These are phyloP conservation scores for Neurospora discreta DNA, from an alignment of 495 filamentous ascomycete species.

Conservation along the genomic window DNA sequence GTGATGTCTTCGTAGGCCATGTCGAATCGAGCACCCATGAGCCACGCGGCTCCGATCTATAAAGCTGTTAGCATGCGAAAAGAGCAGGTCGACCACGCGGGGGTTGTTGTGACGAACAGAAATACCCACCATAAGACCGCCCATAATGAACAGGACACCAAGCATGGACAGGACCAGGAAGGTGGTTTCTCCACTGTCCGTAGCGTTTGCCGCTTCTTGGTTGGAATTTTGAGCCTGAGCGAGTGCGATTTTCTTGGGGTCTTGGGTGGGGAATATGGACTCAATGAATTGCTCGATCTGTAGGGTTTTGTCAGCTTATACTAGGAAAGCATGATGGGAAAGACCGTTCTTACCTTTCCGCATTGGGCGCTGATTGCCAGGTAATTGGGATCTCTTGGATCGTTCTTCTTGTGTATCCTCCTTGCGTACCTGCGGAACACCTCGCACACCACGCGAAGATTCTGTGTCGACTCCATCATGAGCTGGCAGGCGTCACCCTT, in stretches of 20 bases:
- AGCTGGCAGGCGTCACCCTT: slow-evolving; percentile 87
- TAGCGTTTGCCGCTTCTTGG: slow-evolving; percentile 9
- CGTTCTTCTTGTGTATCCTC: slow-evolving; percentile 88
- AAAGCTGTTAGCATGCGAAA: neutral
- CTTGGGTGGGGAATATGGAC: slow-evolving; percentile 70
- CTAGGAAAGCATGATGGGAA: neutral
- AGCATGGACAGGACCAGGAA: slow-evolving; percentile 24
- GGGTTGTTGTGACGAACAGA: neutral
- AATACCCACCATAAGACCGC: slow-evolving; percentile 34
- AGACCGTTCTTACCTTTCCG: slow-evolving; percentile 54
- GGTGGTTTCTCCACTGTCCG: slow-evolving; percentile 25
- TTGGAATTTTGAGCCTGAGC: slow-evolving; percentile 16
- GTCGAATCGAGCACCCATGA: slow-evolving; percentile 52
- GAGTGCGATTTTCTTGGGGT: slow-evolving; percentile 33
- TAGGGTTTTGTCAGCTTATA: slow-evolving; percentile 1
- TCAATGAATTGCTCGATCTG: slow-evolving; percentile 98
- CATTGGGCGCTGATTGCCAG: slow-evolving; percentile 85
- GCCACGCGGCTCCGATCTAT: slow-evolving; percentile 57
- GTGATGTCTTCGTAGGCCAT: slow-evolving; percentile 27
- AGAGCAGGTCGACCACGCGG: neutral
- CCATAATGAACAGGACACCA: slow-evolving; percentile 24
- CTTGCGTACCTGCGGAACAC: slow-evolving; percentile 67
- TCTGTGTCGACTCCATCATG: slow-evolving; percentile 88
- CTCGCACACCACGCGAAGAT: slow-evolving; percentile 65
- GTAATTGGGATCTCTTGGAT: slow-evolving; percentile 86